These are phyloP conservation scores for Clonostachys solani DNA, from an alignment of 2,329 filamentous ascomycete genomes.

Conservation along the genomic window DNA sequence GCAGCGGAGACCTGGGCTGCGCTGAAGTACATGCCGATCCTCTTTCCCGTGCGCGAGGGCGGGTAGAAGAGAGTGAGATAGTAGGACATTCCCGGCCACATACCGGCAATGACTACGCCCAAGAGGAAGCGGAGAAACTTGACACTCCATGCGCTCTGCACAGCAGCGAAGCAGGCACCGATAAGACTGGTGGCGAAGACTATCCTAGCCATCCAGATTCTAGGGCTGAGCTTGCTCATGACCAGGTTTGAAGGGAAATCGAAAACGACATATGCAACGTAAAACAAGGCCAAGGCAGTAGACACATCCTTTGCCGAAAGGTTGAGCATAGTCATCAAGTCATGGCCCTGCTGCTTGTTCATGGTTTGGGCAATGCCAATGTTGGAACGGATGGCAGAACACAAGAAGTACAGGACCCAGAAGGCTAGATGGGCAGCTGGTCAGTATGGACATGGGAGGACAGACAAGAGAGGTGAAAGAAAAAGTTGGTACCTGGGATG, in stretches of 20 bases:
- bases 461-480: not conserved
- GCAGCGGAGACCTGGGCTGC: conserved; percentile 85
- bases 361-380: conserved; percentile 94
- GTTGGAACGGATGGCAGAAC: conserved; percentile 87
- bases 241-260: conserved; percentile 84
- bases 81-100: conserved; percentile 95
- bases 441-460: not conserved
- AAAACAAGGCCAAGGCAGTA: conserved; percentile 82
- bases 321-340: conserved; percentile 67
- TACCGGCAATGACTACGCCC: conserved; percentile 82
- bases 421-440: conserved; percentile 51
- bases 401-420: conserved; percentile 88
- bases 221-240: conserved; percentile 81
- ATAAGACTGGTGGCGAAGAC: conserved; percentile 84
- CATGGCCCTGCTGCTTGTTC: conserved; percentile 68
- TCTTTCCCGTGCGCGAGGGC: conserved; percentile 78
- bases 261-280: conserved; percentile 87
- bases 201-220: conserved; percentile 89
- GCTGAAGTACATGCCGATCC: conserved; percentile 87
- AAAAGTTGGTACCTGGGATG: conserved; percentile 42
- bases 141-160: conserved; percentile 78
- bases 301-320: conserved; percentile 75
- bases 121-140: conserved; percentile 84
- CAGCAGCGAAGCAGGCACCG: conserved; percentile 77
- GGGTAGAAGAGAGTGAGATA: conserved; percentile 92